phyloP scores from a whole-genome alignment of 2,329 filamentous ascomycete genomes.

The Pseudogymnoascus sp. region DNA sequence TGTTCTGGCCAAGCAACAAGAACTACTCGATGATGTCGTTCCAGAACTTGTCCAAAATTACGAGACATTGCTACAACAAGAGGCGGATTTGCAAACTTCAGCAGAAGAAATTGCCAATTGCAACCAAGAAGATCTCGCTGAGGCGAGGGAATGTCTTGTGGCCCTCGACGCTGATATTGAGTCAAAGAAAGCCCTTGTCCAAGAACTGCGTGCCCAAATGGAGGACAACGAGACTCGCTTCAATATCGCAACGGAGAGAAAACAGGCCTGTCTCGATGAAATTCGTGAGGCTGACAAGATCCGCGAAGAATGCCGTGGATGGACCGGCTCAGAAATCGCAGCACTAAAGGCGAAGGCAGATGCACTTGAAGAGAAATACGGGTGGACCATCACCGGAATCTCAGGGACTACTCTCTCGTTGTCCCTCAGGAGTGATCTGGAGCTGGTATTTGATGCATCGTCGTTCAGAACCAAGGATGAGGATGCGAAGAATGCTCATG shows the following conservation, averaged over 20 bases:
- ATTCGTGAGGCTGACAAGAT: conserved; percentile 77
- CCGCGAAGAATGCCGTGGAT: conserved; percentile 81
- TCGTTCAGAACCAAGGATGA: conserved; percentile 42
- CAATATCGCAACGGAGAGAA: conserved; percentile 54
- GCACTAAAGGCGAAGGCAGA: conserved; percentile 65
- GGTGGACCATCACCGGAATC: conserved; percentile 64
- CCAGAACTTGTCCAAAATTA: conserved; percentile 56
- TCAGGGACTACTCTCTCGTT: conserved; percentile 58
- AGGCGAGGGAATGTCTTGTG: conserved; percentile 60
- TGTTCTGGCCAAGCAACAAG: conserved; percentile 58
- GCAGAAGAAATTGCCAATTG: conserved; percentile 69
- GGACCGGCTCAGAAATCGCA: conserved; percentile 74
- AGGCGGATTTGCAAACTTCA: conserved; percentile 59
- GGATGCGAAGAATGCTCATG: conserved; percentile 16
- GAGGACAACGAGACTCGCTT: conserved; percentile 59
- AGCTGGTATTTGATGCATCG: conserved; percentile 61
- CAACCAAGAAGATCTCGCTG: conserved; percentile 69
- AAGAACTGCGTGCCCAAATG: conserved; percentile 57
- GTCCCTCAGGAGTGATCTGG: conserved; percentile 63
- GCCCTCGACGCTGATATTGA: conserved; percentile 60
- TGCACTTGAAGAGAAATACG: conserved; percentile 54
- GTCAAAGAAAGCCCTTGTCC: conserved; percentile 59
- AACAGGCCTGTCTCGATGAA: conserved; percentile 60
- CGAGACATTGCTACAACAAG: conserved; percentile 53
- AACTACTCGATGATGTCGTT: conserved; percentile 57